These are phyloP conservation scores for Orbilia javanica DNA, from an alignment of 2,329 filamentous ascomycete genomes.

Conservation along the genomic window DNA sequence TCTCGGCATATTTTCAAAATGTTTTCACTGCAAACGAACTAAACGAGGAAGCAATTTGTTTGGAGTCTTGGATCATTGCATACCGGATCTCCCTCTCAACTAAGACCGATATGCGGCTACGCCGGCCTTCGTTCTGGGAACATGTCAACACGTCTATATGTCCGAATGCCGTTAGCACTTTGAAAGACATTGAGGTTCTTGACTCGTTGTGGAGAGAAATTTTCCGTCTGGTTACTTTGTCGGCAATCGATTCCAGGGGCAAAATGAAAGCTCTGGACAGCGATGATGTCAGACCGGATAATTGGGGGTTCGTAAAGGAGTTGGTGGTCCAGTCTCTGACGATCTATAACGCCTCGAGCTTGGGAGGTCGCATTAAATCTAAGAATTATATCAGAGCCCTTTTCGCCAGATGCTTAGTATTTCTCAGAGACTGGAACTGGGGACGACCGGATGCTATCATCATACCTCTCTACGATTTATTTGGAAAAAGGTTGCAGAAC, in stretches of 20 bases:
- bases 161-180: slow-evolving; percentile 40
- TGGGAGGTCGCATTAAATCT: background rate
- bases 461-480: slow-evolving; percentile 76
- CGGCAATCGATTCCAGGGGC: slow-evolving; percentile 72
- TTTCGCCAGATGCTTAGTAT: slow-evolving; percentile 74
- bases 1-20: slow-evolving; percentile 20
- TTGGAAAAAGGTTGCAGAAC: slow-evolving; percentile 74
- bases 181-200: slow-evolving; percentile 63
- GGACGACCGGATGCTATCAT: slow-evolving; percentile 69
- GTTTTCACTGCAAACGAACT: background rate
- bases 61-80: slow-evolving; percentile 73
- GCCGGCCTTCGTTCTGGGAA: slow-evolving; percentile 61
- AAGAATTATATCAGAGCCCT: slow-evolving; percentile 67
- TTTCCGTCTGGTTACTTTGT: slow-evolving; percentile 74
- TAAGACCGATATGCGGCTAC: background rate
- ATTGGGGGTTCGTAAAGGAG: slow-evolving; percentile 73
- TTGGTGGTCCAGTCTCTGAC: slow-evolving; percentile 72
- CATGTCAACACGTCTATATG: slow-evolving; percentile 66
- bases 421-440: slow-evolving; percentile 76
- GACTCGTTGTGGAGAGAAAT: slow-evolving; percentile 73
- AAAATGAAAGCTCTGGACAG: slow-evolving; percentile 65
- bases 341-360: slow-evolving; percentile 70
- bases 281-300: slow-evolving; percentile 67
- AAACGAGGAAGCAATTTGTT: slow-evolving; percentile 17
- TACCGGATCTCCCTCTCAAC: slow-evolving; percentile 68